Conservation (phyloP, 495 filamentous ascomycete genomes). For the Penicillium flavigenum region DNA sequence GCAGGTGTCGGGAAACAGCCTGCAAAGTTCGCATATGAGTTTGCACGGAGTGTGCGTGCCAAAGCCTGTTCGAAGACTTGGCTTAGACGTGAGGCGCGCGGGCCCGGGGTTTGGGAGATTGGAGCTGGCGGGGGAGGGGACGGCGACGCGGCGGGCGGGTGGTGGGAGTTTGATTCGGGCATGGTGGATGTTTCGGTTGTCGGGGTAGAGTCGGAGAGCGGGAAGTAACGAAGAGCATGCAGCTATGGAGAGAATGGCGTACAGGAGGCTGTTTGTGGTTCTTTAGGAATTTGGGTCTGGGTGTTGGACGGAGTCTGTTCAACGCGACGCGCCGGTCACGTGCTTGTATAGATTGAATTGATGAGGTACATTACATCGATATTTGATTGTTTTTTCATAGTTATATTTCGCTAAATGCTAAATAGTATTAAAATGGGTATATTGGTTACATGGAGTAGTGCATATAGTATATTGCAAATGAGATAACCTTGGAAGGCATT, state of each 20-base stretch:
- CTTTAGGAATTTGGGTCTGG: slow-evolving; percentile 18
- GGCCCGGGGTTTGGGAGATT: slow-evolving; percentile 63
- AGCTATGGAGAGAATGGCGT: neutral
- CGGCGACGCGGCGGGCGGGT: slow-evolving; percentile 32
- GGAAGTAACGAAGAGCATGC: neutral
- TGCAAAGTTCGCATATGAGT: slow-evolving; percentile 75
- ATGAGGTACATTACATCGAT: neutral
- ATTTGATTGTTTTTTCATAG: neutral
- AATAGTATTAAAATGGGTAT: neutral
- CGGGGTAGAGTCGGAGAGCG: neutral
- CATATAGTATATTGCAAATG: neutral
- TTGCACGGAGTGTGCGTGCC: slow-evolving; percentile 66
- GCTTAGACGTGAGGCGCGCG: slow-evolving; percentile 69
- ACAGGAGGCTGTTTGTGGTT: slow-evolving; percentile 4
- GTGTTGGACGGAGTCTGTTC: neutral
- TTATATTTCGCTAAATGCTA: neutral
- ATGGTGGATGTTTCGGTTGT: slow-evolving; percentile 6
- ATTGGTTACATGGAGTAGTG: neutral
- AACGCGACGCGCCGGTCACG: slow-evolving; percentile 29
- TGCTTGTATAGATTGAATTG: slow-evolving; percentile 7
- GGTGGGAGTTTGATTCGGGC: slow-evolving; percentile 19
- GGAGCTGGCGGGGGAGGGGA: slow-evolving; percentile 59
- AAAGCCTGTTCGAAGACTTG: slow-evolving; percentile 70
- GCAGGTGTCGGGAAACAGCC: slow-evolving; percentile 87
- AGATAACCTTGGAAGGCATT: too few species aligned